Percentiles rank a stretch among this genome's conserved stretches.
Evolutionary conservation across 768 basidiomycete genomes (phyloP).

Genomic region (Zangia roseola): DNA sequence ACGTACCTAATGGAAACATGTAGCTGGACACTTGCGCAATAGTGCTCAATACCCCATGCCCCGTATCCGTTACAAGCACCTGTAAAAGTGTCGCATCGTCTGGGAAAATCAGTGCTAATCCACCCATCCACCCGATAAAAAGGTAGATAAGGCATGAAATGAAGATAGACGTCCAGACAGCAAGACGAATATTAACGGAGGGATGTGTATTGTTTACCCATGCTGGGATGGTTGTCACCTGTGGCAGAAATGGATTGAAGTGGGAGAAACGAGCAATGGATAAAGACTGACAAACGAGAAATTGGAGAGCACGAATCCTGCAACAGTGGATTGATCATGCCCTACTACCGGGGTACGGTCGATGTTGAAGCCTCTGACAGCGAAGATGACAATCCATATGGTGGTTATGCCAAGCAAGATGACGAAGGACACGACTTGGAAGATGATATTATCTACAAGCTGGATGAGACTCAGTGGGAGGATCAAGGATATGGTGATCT

Average conservation of each 20-base stretch:
- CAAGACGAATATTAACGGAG: constrained; percentile 19
- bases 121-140: constrained; percentile 24
- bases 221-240: constrained; percentile 25
- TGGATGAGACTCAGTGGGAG: constrained; percentile 25
- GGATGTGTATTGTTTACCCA: constrained; percentile 27
- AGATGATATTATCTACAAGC: constrained; percentile 25
- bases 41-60: constrained; percentile 1
- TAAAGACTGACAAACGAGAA: constrained; percentile 22
- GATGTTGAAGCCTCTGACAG: constrained; percentile 8
- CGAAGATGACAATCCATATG: constrained; percentile 18
- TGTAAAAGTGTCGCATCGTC: constrained; percentile 16
- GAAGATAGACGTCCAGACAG: constrained; percentile 22
- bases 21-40: constrained; percentile 18
- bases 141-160: constrained; percentile 26
- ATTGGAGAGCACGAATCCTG: constrained; percentile 24
- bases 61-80: constrained; percentile 7
- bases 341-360: constrained; percentile 16
- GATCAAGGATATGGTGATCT: constrained; percentile 19
- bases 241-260: neutral
- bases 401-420: constrained; percentile 19
- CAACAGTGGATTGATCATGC: constrained; percentile 18
- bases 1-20: constrained; percentile 21
- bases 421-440: constrained; percentile 23
- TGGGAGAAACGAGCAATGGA: neutral
- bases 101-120: constrained; percentile 9